Base-by-base conservation (phyloP, 331 rosid species). In the Dryas integrifolia region DNA sequence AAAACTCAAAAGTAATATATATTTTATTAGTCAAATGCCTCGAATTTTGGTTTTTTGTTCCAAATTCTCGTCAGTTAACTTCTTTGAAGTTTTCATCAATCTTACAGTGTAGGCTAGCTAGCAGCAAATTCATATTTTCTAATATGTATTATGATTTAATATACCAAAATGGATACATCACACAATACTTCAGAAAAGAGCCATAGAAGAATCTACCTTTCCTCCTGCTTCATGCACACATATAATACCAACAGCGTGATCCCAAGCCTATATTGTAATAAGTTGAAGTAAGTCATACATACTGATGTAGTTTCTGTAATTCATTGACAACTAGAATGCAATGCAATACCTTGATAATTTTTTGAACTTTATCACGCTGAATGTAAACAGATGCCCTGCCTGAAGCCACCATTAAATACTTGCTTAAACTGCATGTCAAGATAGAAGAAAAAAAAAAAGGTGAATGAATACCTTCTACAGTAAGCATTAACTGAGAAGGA, bases 321-420 rank as follows among this genome's bases (percentile, higher is more conserved):
- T 67, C n/a, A 10, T 21, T 56, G 58, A 65, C 38, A 26, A 40
- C 49, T 26, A 24, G 44, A 71, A 7, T 39, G 13, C 58, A 63
- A 39, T 3, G 47, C 18, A 47, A 55, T 77, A 87, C 91, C 88
- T 84, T 87, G 60, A 76, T 15, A 57, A 38, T 65, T 39, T 39
- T 82, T 40, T 84, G 74, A 63, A 56, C 78, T 82, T 72, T 87
- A 24, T 73, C 57, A 58, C 81, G 78, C 40, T 72, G 96, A 82
- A 91, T 81, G 79, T 85, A 89, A 51, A 85, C 80, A 63, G 96
- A 84, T 60, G 91, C 89, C 72, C 89, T 79, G 10, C 97, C 96
- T 0, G 90, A 85, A 26, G 97, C 98, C 79, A 94, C 98, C 98
- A 89, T 89, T 24, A 94, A 78, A 83, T 94, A 88, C 85, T 94